Base-by-base conservation (phyloP, 345 rosid species). In the Adansonia digitata region DNA sequence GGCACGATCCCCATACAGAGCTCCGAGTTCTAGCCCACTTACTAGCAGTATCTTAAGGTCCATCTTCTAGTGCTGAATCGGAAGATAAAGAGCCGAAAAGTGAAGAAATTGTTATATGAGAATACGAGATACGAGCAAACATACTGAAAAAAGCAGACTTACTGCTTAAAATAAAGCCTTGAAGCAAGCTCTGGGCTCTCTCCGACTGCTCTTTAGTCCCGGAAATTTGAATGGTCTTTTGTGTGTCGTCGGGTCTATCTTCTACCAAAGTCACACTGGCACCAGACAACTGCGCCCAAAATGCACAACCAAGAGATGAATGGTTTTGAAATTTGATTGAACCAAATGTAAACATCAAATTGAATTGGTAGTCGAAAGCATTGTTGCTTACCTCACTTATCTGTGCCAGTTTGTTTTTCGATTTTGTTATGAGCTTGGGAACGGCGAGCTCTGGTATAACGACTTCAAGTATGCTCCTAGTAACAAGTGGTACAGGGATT, bases 161-260 rank as follows among this genome's bases (percentile, higher is more conserved):
- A 96, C 98, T 90, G 85, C 98, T 96, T 85, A 96, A 85, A 65
- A 96, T 91, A 76, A 93, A 93, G 84, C 98, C 98, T 80, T 96
- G 98, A 81, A 96, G 97, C 82, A 96, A 82, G 82, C 97, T 93
- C 82, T 96, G 98, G 34, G 98, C 99, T 85, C 93, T 87, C 84
- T 92, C 99, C 14, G 87, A 93, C 82, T 96, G 98, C 77, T 96
- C 98, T 0, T 95, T 97, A 56, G 98, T 93, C 65, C 99, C 99
- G 13, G 97, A 92, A 77, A 96, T 88, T 82, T 86, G 86, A 75
- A 96, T 93, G 34, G 86, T 84, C 80, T 89, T 96, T 69, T 88
- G 92, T 5, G 85, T 80, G 71, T 80, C 88, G 2, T 89, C 95
- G 0, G 90, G 91, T 71, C 84, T 79, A 77, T 92, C 97, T 81